Conservation (phyloP, 2,329 filamentous ascomycete species). For the Verticillium longisporum region DNA sequence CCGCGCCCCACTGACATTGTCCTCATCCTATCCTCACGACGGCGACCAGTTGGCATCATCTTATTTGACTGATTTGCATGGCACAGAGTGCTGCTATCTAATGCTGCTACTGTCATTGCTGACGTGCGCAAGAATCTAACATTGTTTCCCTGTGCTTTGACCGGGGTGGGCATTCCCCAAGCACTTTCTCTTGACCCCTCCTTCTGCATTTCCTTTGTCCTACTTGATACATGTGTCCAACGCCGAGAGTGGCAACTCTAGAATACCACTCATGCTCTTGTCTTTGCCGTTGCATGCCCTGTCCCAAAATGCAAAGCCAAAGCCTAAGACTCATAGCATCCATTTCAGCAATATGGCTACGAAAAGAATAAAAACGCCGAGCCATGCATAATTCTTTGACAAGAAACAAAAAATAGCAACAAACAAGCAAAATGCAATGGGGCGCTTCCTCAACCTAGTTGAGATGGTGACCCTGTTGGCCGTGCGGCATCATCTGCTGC, state of each 20-base stretch:
- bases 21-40: background rate
- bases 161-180: background rate
- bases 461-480: constrained; percentile 23
- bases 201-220: background rate
- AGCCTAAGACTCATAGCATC: background rate
- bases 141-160: background rate
- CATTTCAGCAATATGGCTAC: no score
- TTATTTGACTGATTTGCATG: background rate
- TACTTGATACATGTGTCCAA: background rate
- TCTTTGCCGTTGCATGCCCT: background rate
- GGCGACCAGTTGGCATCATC: background rate
- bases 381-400: background rate
- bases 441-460: constrained; percentile 19
- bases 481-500: background rate
- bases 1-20: no score
- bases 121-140: background rate
- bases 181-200: background rate
- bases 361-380: no score
- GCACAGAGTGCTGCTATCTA: background rate
- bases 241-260: background rate
- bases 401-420: background rate
- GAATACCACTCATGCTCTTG: background rate
- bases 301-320: background rate
- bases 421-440: background rate
- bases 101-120: background rate